Evolutionary conservation across 2,329 filamentous ascomycete genomes (phyloP).

Genomic region (Alternaria gansuensis): DNA sequence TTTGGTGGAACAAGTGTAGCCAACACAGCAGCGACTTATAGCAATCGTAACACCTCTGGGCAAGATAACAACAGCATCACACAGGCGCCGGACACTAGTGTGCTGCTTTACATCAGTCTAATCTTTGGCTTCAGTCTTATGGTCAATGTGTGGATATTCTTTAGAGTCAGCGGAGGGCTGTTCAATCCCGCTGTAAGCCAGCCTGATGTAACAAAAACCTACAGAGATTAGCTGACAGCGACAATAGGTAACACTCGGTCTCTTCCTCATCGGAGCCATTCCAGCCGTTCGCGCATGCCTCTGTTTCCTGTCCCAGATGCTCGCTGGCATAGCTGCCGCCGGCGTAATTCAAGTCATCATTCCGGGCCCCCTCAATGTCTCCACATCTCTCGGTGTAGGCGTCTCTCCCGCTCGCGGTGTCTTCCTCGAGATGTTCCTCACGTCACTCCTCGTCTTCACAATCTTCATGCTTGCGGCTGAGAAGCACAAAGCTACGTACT

Average conservation of each 20-base stretch:
- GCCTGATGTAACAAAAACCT: neutral
- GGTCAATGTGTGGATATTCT: conserved; percentile 55
- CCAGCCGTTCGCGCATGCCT: conserved; percentile 37
- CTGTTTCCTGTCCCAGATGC: conserved; percentile 50
- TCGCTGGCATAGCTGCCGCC: conserved; percentile 50
- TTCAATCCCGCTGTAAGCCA: conserved; percentile 54
- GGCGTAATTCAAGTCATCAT: conserved; percentile 50
- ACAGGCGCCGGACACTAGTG: conserved; percentile 46
- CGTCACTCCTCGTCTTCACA: conserved; percentile 53
- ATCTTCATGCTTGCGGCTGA: conserved; percentile 72
- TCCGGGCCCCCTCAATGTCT: conserved; percentile 47
- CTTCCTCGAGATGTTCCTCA: conserved; percentile 55
- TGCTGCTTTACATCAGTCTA: conserved; percentile 51
- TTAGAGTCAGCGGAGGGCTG: conserved; percentile 50
- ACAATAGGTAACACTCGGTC: conserved; percentile 49
- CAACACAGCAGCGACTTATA: conserved; percentile 42
- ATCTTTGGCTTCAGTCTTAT: conserved; percentile 52
- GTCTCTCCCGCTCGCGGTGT: conserved; percentile 47
- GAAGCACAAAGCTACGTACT: conserved; percentile 75
- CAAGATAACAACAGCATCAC: conserved; percentile 34
- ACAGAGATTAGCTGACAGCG: neutral
- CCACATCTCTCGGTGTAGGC: conserved; percentile 47
- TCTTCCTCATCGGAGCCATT: conserved; percentile 48
- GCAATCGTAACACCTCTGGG: conserved; percentile 33
- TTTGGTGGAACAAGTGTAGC: conserved; percentile 53